These are phyloP conservation scores for Diospyros lotus DNA, from an alignment of 148 eudicot species.

Conservation along the genomic window DNA sequence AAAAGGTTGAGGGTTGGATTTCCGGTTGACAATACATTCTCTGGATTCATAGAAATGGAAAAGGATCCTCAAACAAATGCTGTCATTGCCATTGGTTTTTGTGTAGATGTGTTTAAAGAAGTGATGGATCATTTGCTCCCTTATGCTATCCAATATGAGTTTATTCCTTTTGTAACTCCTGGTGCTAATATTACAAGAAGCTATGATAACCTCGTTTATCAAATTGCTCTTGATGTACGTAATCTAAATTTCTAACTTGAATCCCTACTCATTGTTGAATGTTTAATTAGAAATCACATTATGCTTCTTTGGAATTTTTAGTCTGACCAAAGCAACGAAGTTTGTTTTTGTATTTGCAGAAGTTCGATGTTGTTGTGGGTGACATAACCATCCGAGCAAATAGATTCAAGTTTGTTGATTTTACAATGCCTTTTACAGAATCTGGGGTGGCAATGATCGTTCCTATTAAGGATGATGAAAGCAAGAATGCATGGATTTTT, in stretches of 20 bases:
- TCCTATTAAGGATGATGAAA: slow-evolving; percentile 36
- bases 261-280: too few relatives aligned
- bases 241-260: too few relatives aligned
- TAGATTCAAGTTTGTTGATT: slow-evolving; percentile 48
- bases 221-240: slow-evolving; percentile 32
- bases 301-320: too few relatives aligned
- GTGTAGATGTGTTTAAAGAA: slow-evolving; percentile 46
- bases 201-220: slow-evolving; percentile 37
- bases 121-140: slow-evolving; percentile 27
- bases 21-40: slow-evolving; percentile 25
- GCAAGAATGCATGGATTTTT: slow-evolving; percentile 63
- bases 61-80: slow-evolving; percentile 16
- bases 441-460: slow-evolving; percentile 58
- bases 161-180: slow-evolving; percentile 25
- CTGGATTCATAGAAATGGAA: slow-evolving; percentile 34
- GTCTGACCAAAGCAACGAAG: not conserved
- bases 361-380: slow-evolving; percentile 58
- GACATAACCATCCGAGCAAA: slow-evolving; percentile 50
- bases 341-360: slow-evolving; percentile 23
- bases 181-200: slow-evolving; percentile 7
- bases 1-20: slow-evolving; percentile 40
- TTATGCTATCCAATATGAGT: slow-evolving; percentile 27
- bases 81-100: slow-evolving; percentile 33
- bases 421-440: slow-evolving; percentile 59
- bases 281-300: too few relatives aligned